Evolutionary conservation across 345 rosid species (phyloP), one percentile per base, ranked within the genome.

Genomic region (Mercurialis annua): DNA sequence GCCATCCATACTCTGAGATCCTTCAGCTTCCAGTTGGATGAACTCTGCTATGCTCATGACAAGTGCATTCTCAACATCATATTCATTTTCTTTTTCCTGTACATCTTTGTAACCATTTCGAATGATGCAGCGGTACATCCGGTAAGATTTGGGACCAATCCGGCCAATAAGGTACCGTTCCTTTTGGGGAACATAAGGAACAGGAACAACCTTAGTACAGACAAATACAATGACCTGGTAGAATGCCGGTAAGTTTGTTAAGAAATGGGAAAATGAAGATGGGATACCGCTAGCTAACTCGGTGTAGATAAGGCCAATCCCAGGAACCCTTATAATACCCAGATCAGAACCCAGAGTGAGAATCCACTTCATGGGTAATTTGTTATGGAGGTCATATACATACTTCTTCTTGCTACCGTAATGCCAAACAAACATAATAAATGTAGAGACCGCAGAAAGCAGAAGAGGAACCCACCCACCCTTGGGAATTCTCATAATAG

Each of bases 21-120:
- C 92, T 83, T 87, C 98, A 0, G 98, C 84, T 80, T 91, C 98
- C 66, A 90, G 80, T 70, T 90, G 96, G 80, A 94, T 92, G 73
- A 91, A 94, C 82, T 94, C 98, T 6, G 92, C 92, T 6, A 94
- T 73, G 82, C 92, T 91, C 89, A 83, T 86, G 62, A 89, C 79
- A n/a, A 94, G 81, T 71, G 88, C 96, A 31, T 85, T 86, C 71
- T 94, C 98, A 44, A 88, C 83, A 71, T 86, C 90, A 5, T 83
- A 88, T 31, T 87, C 92, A 27, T 74, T 84, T 51, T 71, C 75
- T 24, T 76, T 66, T 63, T 82, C 85, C 23, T 79, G 82, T 53
- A 87, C 89, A 56, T 94, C 98, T 71, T 89, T 91, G 87, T 94
- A 91, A 17, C 99, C 97, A 4, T 82, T 83, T 57, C 96, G 80